Evolutionary conservation across 306 rosid genomes (phyloP), one percentile per base, ranked within the genome.

Genomic region (Castanopsis chinensis): DNA sequence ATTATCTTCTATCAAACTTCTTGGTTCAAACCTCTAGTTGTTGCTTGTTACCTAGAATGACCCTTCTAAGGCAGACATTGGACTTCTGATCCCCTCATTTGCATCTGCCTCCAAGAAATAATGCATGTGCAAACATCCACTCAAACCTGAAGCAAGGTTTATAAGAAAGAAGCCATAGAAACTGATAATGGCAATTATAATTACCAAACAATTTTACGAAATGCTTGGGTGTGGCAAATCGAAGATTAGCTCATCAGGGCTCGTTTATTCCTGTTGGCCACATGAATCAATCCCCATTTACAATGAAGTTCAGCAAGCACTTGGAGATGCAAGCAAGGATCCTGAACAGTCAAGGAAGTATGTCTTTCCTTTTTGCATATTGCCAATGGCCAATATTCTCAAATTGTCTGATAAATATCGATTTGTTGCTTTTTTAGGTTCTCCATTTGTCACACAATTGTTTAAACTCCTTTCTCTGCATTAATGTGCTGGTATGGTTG

Each of bases 281-380:
- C 87, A 13, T 87, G 81, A 88, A 89, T 74, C 85, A 95, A 90
- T 73, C 94, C 99, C 68, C 99, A 92, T 95, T 76, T n/a, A 85
- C 88, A 33, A 89, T 98, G 85, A 95, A 82, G 84, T 90, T 77
- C 80, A 88, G 69, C 88, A 91, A 75, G 79, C 90, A 61, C 84
- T 95, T 33, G 98, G 87, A 71, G 97, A 95, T 79, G 98, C 96
- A 81, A 92, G 82, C 90, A 91, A 89, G 88, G 98, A 95, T 82
- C 92, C 97, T 71, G 98, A 95, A 19, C 87, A 92, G 67, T 91
- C 94, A 69, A 89, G 79, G 83, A 92, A 86, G 99, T 95, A 90
- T 60, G 91, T 57, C 49, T 25, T 27, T 69, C 75, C 19, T 27
- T 70, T 74, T 76, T 65, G 67, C 37, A 65, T 74, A 49, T 18